These are phyloP conservation scores for Cryphonectria carpinicola DNA, from an alignment of 2,329 filamentous ascomycete species.

Conservation along the genomic window DNA sequence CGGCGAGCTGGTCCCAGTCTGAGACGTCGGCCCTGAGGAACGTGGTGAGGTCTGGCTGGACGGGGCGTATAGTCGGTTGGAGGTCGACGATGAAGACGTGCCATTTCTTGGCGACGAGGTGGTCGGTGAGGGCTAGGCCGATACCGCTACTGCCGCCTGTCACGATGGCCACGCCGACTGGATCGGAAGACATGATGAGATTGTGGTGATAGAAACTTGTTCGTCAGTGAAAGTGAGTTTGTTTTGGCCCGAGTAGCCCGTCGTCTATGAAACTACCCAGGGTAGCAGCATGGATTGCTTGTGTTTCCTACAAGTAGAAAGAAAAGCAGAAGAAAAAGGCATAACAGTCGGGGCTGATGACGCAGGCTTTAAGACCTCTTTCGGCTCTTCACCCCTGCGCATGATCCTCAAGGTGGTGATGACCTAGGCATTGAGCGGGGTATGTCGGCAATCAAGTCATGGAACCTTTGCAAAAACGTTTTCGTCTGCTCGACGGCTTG, in stretches of 20 bases:
- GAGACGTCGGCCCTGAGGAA: conserved; percentile 17
- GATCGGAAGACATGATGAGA: conserved; percentile 10
- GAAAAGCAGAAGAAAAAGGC: no score
- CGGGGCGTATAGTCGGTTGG: conserved; percentile 2
- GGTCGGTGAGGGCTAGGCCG: conserved; percentile 45
- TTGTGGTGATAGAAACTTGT: background rate
- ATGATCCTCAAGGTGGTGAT: no score
- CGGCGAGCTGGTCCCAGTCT: conserved; percentile 17
- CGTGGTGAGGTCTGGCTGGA: conserved; percentile 4
- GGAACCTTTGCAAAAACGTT: no score
- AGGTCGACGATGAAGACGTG: conserved; percentile 19
- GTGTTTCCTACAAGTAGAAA: no score
- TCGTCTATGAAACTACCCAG: no score
- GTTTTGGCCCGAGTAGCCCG: background rate
- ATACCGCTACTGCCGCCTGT: conserved; percentile 56
- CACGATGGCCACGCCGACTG: conserved; percentile 35
- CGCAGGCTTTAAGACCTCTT: no score
- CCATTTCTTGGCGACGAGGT: conserved; percentile 40
- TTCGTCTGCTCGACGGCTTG: no score
- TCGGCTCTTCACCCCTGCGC: no score
- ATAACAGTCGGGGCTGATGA: no score
- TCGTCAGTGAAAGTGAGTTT: background rate
- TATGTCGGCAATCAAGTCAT: no score
- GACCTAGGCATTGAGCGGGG: no score
- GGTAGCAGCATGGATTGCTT: no score